Conservation (phyloP, 169 alveolate species). For the Perkinsus chesapeaki region DNA sequence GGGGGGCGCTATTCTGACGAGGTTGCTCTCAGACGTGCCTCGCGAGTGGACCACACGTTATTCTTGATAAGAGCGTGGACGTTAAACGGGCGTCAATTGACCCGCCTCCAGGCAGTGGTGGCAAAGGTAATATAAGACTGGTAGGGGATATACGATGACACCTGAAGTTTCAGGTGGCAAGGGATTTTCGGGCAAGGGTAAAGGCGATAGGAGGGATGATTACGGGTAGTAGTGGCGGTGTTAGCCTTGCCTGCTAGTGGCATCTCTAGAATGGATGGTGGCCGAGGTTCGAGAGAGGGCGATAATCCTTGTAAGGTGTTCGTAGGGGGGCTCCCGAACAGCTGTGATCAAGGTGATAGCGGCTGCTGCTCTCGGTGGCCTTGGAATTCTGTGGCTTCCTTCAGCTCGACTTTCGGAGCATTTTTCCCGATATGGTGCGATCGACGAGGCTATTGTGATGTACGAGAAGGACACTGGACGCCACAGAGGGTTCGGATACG, state of each 20-base stretch:
- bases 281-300: not conserved
- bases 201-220: not conserved
- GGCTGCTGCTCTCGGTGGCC: not conserved
- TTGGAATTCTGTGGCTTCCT: not conserved
- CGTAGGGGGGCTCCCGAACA: conserved; percentile 72
- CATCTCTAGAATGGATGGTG: no score
- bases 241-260: no score
- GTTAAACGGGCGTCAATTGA: not conserved
- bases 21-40: not conserved
- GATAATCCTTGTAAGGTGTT: conserved; percentile 41
- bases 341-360: conserved; percentile 50
- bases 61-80: not conserved
- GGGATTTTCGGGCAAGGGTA: not conserved
- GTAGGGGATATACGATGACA: not conserved
- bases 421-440: conserved; percentile 41
- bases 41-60: not conserved
- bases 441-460: conserved; percentile 48
- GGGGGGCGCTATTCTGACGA: no score
- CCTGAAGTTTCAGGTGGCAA: not conserved
- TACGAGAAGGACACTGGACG: conserved; percentile 49
- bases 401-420: conserved; percentile 39
- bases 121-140: not conserved
- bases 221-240: no score
- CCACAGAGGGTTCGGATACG: conserved; percentile 53
- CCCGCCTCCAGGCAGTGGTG: not conserved